phyloP scores from a whole-genome alignment of 2,329 filamentous ascomycete genomes.

The Hymenotorrendiella dingleyae region DNA sequence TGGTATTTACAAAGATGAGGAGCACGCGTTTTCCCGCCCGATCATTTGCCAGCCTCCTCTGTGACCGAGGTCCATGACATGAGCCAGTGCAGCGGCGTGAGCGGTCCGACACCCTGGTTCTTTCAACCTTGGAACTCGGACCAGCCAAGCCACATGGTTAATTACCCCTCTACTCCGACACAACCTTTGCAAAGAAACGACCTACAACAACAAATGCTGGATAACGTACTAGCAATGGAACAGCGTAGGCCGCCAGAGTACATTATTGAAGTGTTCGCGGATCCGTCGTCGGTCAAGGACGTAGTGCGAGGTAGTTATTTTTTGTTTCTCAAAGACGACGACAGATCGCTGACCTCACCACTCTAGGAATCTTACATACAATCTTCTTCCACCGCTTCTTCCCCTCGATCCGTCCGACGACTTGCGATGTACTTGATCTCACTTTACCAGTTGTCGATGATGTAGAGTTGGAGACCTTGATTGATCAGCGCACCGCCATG shows the following conservation, averaged over 20 bases:
- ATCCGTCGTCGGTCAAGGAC: conserved; percentile 83
- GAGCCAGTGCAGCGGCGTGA: too few species aligned
- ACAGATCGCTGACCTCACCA: conserved; percentile 8
- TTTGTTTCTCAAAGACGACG: conserved; percentile 1
- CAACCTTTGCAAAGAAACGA: conserved; percentile 1
- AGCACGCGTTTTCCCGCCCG: too few species aligned
- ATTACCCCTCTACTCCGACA: conserved; percentile 9
- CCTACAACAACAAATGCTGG: conserved; percentile 10
- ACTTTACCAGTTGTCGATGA: conserved; percentile 86
- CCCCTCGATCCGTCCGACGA: conserved; percentile 73
- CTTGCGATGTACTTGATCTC: conserved; percentile 84
- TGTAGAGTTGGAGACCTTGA: conserved; percentile 84
- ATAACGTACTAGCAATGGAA: conserved; percentile 44
- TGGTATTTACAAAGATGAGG: too few species aligned
- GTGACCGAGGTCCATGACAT: too few species aligned
- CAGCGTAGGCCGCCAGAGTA: conserved; percentile 72
- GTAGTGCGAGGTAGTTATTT: conserved; percentile 72
- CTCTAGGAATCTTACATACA: conserved; percentile 78
- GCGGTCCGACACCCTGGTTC: background rate
- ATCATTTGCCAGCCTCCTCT: too few species aligned
- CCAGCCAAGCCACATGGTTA: background rate
- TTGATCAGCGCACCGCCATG: conserved; percentile 77
- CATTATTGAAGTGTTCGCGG: conserved; percentile 88
- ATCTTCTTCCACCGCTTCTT: conserved; percentile 99
- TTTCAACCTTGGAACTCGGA: background rate